Evolutionary conservation across 2,329 filamentous ascomycete species (phyloP), one percentile per base, ranked within the genome.

Genomic region (Nannizziopsis barbatae): DNA sequence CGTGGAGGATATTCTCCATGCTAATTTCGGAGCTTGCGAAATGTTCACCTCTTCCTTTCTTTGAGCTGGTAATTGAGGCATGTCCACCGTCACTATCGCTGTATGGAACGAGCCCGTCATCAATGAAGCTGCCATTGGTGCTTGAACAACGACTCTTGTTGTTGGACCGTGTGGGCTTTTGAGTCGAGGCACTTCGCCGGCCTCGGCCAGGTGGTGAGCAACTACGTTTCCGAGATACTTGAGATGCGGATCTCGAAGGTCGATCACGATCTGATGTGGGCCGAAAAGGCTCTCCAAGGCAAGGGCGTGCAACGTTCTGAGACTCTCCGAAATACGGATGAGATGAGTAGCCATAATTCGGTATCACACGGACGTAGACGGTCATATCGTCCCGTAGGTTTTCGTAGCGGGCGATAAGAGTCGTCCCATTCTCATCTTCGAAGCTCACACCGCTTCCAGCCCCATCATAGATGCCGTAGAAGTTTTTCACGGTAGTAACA

Each of bases 401-500:
- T 69, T 96, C 90, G 66, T 95, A 95, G 52, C 87, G 81, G 55
- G 90, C 88, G 67, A 98, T 96, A 61, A 98, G 79, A 52, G 85
- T 94, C 61, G 85, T 90, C 60, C 86, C 87, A 59, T 84, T 74
- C 55, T 86, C 80, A 66, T 96, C 90, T 69, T 96, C 90, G 62
- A 98, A 96, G 70, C 87, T 94, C 62, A 98, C 84, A 56, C 92
- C 89, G 63, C 83, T 83, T 57, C 79, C 80, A 57, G 79, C 77
- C 53, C 79, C 81, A 56, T 90, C 86, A 65, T 95, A 95, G 57
- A 98, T 77, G 52, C 92, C 92, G 64, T 95, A 96, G 71, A 96
- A 96, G 73, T 95, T 96, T 76, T 95, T 96, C 62, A 96, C 90
- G 1, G 92, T 96, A 11, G 88, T 92, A 55, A 96, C 86, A 70